A percentile compares a stretch with the other conserved stretches of the same genome.
Evolutionary conservation across 1,139 yeast species (phyloP).

Genomic region (Geotrichum citri-aurantii): DNA sequence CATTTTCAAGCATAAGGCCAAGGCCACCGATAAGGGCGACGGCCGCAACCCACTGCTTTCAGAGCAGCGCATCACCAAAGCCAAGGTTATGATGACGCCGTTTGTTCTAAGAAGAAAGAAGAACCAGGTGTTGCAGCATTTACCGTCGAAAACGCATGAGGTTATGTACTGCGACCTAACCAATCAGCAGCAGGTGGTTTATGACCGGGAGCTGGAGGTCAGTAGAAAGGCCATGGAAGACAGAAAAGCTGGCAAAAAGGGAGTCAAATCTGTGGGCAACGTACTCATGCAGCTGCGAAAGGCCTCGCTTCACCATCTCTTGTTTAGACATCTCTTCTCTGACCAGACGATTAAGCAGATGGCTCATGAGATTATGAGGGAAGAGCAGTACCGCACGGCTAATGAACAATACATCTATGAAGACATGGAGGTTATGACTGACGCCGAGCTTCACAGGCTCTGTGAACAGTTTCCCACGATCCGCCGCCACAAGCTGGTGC

Average conservation of each 20-base stretch:
- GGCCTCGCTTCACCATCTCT: conserved; percentile 94
- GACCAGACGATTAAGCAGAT: conserved; percentile 53
- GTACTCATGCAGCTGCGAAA: conserved; percentile 92
- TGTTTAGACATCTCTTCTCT: conserved; percentile 63
- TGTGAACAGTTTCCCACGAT: conserved; percentile 73
- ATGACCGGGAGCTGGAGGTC: conserved; percentile 49
- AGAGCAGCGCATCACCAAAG: conserved; percentile 84
- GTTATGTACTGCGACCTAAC: conserved; percentile 62
- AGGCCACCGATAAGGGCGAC: conserved; percentile 46
- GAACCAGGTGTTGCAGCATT: conserved; percentile 81
- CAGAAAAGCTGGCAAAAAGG: conserved; percentile 36
- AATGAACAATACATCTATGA: conserved; percentile 70
- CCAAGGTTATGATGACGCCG: conserved; percentile 98
- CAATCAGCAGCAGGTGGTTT: conserved; percentile 53
- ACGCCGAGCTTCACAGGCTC: conserved; percentile 72
- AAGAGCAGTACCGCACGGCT: conserved; percentile 73
- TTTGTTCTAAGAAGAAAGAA: conserved; percentile 88
- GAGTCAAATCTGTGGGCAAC: conserved; percentile 46
- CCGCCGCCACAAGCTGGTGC: conserved; percentile 45
- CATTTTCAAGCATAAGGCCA: conserved; percentile 77
- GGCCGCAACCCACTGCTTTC: conserved; percentile 69
- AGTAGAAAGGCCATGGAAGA: conserved; percentile 48
- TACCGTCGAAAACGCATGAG: conserved; percentile 68
- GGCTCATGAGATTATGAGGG: conserved; percentile 75
- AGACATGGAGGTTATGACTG: conserved; percentile 96